Evolutionary conservation across 2,329 filamentous ascomycete species (phyloP), one percentile per base, ranked within the genome.

Genomic region (Cladosporium cucumerinum): DNA sequence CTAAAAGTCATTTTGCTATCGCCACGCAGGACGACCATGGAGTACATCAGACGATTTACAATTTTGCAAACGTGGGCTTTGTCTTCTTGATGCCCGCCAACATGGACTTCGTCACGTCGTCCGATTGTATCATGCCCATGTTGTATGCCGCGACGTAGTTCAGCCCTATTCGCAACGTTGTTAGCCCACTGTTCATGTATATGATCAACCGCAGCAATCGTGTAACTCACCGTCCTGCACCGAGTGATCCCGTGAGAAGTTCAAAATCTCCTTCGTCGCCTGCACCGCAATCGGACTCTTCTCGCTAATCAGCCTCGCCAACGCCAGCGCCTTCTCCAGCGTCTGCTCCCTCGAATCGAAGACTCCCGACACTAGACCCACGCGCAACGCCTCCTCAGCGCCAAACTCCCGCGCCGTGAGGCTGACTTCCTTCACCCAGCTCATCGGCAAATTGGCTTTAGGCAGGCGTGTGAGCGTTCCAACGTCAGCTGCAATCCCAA

Each of bases 121-220:
- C 81, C 7, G 91, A 90, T 81, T 97, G 93, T 71, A 97, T 75
- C 73, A 91, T 90, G 2, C 87, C 90, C 71, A 87, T 85, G 74
- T 98, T 98, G 94, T 93, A 97, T 1, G 95, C 84, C 12, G 86
- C 84, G 4, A 93, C 96, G 77, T 97, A 97, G 65, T 86, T 86
- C 75, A 98, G 79, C 55, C 87, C 87, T 89, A 14, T 2, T 21
- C 11, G 0, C 39, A 12, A 23, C 7, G 21, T 46, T n/a, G n/a
- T 46, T 21, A 46, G 39, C 39, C 4, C 16, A 7, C 5, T 39
- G 34, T 39, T 43, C 6, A 3, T n/a, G 36, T 16, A 39, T 4
- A 16, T 5, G 14, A 39, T 1, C 14, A 12, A n/a, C 16, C 23
- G 64, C 54, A 65, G 39, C 48, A 18, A 59, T 39, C 4, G 43